These are phyloP conservation scores for Penicillium roqueforti DNA, from an alignment of 495 filamentous ascomycete genomes.

Conservation along the genomic window DNA sequence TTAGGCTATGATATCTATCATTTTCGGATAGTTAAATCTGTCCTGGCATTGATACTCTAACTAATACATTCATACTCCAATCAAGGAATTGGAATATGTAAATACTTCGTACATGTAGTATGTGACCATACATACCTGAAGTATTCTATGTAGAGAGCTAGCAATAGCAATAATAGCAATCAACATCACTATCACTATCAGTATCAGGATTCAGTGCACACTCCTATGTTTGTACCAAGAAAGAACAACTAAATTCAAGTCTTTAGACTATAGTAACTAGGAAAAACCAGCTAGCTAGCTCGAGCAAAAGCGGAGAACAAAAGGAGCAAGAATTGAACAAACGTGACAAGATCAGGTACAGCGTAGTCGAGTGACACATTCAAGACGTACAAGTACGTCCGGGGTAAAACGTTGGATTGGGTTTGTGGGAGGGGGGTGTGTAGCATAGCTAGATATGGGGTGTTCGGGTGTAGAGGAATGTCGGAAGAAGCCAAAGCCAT, in stretches of 20 bases:
- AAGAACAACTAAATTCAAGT: not conserved
- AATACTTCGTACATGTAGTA: no score
- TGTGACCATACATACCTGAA: no score
- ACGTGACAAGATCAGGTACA: slow-evolving; percentile 4
- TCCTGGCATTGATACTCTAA: not conserved
- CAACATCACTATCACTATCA: no score
- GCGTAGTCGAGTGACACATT: slow-evolving; percentile 4
- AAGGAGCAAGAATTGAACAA: slow-evolving; percentile 1
- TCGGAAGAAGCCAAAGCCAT: not conserved
- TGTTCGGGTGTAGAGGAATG: not conserved
- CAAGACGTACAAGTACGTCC: slow-evolving; percentile 10
- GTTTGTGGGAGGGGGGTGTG: not conserved
- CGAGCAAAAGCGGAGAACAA: not conserved
- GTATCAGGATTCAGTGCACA: no score
- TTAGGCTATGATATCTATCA: not conserved
- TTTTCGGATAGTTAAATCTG: not conserved
- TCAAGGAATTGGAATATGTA: not conserved
- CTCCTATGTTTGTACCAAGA: not conserved
- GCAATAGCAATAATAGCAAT: no score
- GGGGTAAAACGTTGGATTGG: not conserved
- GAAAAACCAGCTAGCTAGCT: slow-evolving; percentile 8
- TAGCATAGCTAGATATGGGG: not conserved
- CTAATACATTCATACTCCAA: not conserved
- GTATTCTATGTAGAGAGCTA: no score
- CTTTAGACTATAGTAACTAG: slow-evolving; percentile 9